Evolutionary conservation across 2,329 filamentous ascomycete species (phyloP).

Genomic region (Diaporthe sp.): DNA sequence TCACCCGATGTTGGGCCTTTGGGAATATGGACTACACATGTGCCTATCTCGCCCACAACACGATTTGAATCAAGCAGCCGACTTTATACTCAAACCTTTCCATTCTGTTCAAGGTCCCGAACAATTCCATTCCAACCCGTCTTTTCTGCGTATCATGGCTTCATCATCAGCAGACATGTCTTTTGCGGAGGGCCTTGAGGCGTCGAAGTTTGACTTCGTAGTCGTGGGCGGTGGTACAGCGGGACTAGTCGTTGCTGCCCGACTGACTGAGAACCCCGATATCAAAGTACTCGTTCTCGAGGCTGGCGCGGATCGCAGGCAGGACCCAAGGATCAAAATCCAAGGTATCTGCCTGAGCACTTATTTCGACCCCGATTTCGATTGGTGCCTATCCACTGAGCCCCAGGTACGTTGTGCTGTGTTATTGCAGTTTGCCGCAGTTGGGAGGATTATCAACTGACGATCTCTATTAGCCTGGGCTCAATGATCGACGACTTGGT

Average conservation of each 20-base stretch:
- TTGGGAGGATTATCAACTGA: not conserved
- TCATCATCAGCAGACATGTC: not conserved
- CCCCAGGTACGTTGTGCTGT: conserved; percentile 42
- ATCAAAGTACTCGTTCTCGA: conserved; percentile 52
- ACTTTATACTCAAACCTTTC: no score
- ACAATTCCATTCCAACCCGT: not conserved
- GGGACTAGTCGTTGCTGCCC: conserved; percentile 57
- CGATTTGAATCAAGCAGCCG: not conserved
- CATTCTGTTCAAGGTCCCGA: not conserved
- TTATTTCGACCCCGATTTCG: conserved; percentile 50
- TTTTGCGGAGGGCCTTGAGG: not conserved
- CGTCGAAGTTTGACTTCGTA: conserved; percentile 54
- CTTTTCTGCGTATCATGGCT: not conserved
- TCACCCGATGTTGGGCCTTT: not conserved
- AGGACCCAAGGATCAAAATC: conserved; percentile 49
- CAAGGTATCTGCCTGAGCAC: conserved; percentile 48
- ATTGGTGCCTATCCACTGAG: conserved; percentile 52
- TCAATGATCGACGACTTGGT: conserved; percentile 20
- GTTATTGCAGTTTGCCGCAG: no score
- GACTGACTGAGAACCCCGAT: conserved; percentile 49
- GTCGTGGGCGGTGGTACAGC: conserved; percentile 61
- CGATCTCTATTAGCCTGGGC: not conserved
- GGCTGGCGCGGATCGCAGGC: conserved; percentile 47
- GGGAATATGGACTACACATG: no score
- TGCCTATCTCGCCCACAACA: not conserved